Base-by-base conservation (phyloP, 257 asterid genomes). In the Scutellaria barbata region DNA sequence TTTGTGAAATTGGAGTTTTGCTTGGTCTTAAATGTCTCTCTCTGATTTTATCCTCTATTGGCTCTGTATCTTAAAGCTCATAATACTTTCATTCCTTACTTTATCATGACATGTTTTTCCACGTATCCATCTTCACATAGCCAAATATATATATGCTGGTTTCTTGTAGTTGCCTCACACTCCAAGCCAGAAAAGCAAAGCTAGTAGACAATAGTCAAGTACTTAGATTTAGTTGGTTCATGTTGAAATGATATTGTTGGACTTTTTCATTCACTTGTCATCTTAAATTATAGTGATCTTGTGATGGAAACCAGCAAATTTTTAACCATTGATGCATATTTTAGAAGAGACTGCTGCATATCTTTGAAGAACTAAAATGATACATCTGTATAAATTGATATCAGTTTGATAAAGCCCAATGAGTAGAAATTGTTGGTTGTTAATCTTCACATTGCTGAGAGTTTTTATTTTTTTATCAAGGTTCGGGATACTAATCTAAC, bases 151-250 rank as follows among this genome's bases (percentile, higher is more conserved):
- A 45, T 45, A 45, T 45, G 51, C 10, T 45, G 51, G 25, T 20
- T 20, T 45, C 13, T n/a, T 45, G 51, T 13, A 13, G 51, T 45
- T 13, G 13, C 51, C 13, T 10, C 10, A 45, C 51, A 10, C 4
- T 45, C 51, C 13, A n/a, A 10, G 16, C 51, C n/a, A 20, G 5
- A 10, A 10, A 45, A 45, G 14, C 51, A 45, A 10, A 45, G 51
- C 51, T 45, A n/a, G 13, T 10, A 10, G 51, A 45, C 51, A 60
- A 40, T 14, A 43, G 59, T 39, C 48, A 48, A 16, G 13, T 18
- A 53, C 46, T 16, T 61, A 16, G 51, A 63, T 65, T 75, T 48
- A 46, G 57, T 37, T 35, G 17, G 22, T 37, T 68, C 58, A 52
- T 51, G 59, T 57, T 13, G 17, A 45, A 18, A 60, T 7, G 45